A percentile compares a stretch with the other conserved stretches of the same genome.
Evolutionary conservation across 192 early-diverging fungal genomes (phyloP).

Genomic region (Backusella tarrabulga): DNA sequence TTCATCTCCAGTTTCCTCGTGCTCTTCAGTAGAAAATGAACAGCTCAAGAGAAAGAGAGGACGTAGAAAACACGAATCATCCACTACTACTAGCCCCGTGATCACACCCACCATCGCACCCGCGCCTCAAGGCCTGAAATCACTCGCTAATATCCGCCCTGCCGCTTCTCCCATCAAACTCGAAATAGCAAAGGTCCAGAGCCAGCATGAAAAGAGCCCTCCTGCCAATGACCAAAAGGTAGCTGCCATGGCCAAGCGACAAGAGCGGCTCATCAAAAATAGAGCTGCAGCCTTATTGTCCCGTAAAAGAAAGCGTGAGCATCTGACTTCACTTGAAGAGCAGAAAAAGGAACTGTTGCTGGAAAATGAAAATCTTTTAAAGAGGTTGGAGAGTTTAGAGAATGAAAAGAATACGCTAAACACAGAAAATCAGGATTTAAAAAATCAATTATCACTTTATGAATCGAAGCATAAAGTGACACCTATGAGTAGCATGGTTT

Average conservation of each 20-base stretch:
- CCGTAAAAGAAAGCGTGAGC: slow-evolving; percentile 89
- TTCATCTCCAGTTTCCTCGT: not conserved
- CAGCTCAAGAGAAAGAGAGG: not conserved
- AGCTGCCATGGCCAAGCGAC: slow-evolving; percentile 66
- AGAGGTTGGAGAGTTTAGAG: slow-evolving; percentile 34
- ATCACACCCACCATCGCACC: not conserved
- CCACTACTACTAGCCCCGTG: not conserved
- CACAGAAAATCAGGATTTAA: slow-evolving; percentile 61
- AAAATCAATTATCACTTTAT: slow-evolving; percentile 22
- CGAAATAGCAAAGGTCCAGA: not conserved
- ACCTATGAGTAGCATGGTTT: slow-evolving; percentile 51
- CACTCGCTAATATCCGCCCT: not conserved
- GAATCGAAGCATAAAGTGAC: slow-evolving; percentile 39
- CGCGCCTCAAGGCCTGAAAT: not conserved
- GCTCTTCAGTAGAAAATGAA: not conserved
- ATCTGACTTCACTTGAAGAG: slow-evolving; percentile 59
- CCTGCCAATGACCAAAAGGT: not conserved
- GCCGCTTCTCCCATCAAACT: not conserved
- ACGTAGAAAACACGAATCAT: not conserved
- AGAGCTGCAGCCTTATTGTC: slow-evolving; percentile 86
- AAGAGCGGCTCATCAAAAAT: slow-evolving; percentile 91
- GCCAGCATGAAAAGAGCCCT: not conserved
- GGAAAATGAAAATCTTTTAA: not conserved
- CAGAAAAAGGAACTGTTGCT: not conserved
- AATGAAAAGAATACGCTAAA: slow-evolving; percentile 44